Percentiles rank a stretch among this genome's conserved stretches.
Conservation (phyloP, 1,139 yeast species). For the Yamadazyma dushanensis region DNA sequence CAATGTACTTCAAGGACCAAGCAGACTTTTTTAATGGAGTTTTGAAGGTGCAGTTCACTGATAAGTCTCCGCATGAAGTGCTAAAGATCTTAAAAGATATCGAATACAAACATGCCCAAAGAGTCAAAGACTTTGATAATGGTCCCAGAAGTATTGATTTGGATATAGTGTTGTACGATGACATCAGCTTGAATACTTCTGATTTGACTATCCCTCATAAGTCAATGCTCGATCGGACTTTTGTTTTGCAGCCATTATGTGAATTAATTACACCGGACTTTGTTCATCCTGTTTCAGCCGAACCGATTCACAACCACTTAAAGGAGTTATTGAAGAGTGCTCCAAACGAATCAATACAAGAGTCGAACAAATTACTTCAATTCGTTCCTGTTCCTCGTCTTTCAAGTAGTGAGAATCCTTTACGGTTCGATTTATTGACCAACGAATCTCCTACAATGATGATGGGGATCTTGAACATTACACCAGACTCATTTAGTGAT, state of each 20-base stretch:
- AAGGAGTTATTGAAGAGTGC: slow-evolving; percentile 49
- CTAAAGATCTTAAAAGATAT: slow-evolving; percentile 65
- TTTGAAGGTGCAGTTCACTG: slow-evolving; percentile 53
- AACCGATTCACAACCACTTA: slow-evolving; percentile 69
- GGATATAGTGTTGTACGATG: slow-evolving; percentile 78
- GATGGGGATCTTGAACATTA: slow-evolving; percentile 87
- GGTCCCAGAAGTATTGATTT: slow-evolving; percentile 92
- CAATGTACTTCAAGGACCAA: slow-evolving; percentile 88
- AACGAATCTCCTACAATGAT: slow-evolving; percentile 46
- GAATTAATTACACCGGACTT: slow-evolving; percentile 68
- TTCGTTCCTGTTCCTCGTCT: slow-evolving; percentile 45
- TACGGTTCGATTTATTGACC: slow-evolving; percentile 40
- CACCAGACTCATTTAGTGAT: slow-evolving; percentile 96
- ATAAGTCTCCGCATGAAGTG: slow-evolving; percentile 61
- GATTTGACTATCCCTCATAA: slow-evolving; percentile 80
- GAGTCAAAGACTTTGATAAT: slow-evolving; percentile 79
- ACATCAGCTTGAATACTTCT: slow-evolving; percentile 51
- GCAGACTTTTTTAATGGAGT: slow-evolving; percentile 84
- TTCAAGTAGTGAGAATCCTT: slow-evolving; percentile 20
- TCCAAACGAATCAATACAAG: slow-evolving; percentile 41
- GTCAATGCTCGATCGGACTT: slow-evolving; percentile 83
- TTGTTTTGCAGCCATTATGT: slow-evolving; percentile 85
- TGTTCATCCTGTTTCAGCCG: slow-evolving; percentile 82
- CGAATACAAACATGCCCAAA: slow-evolving; percentile 68
- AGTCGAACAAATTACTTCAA: slow-evolving; percentile 43